Evolutionary conservation across 345 rosid species (phyloP).

Genomic region (Citrus hindsii): DNA sequence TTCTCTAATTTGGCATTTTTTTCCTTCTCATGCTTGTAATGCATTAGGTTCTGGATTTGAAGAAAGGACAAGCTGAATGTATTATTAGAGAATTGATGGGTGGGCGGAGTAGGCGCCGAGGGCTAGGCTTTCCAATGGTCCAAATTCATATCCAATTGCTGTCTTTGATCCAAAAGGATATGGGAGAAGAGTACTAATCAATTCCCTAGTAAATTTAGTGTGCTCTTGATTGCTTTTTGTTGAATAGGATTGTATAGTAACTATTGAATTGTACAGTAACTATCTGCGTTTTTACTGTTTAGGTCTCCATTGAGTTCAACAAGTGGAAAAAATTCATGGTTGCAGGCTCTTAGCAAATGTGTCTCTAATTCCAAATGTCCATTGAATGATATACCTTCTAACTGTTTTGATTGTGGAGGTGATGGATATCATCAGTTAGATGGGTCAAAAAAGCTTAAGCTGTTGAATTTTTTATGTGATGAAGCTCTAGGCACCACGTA

Average conservation of each 20-base stretch:
- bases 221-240: neutral
- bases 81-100: conserved; percentile 56
- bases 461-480: conserved; percentile 65
- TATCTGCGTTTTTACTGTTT: conserved; percentile 17
- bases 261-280: neutral
- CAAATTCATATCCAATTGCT: conserved; percentile 58
- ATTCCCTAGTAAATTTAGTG: neutral
- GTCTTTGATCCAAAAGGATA: conserved; percentile 45
- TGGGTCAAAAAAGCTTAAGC: conserved; percentile 41
- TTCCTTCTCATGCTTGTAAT: conserved; percentile 12
- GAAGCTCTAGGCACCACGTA: conserved; percentile 61
- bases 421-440: conserved; percentile 40
- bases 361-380: conserved; percentile 35
- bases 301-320: conserved; percentile 51
- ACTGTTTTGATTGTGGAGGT: conserved; percentile 33
- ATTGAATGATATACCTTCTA: conserved; percentile 31
- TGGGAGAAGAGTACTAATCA: conserved; percentile 48
- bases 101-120: conserved; percentile 46
- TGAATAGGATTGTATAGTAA: neutral
- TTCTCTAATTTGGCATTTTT: neutral
- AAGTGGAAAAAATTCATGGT: conserved; percentile 51
- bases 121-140: conserved; percentile 43
- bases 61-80: conserved; percentile 69
- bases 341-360: conserved; percentile 42
- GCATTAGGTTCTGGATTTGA: conserved; percentile 58